These are phyloP conservation scores for Pyricularia sp. DNA, from an alignment of 2,329 filamentous ascomycete species.

Conservation along the genomic window DNA sequence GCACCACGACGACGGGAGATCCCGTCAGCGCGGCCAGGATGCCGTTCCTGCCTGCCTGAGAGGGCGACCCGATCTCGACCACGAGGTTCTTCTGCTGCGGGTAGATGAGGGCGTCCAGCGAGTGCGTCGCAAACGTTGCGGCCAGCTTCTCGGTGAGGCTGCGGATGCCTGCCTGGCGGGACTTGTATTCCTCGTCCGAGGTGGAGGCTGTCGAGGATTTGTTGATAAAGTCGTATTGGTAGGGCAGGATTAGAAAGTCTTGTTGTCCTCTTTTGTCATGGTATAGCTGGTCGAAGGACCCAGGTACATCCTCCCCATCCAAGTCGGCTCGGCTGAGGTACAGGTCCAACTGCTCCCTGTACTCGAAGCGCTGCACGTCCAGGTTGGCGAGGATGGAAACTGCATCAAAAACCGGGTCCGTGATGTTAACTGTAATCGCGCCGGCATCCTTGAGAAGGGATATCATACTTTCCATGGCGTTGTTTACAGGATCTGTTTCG, in stretches of 20 bases:
- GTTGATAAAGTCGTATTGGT: slow-evolving; percentile 45
- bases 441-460: slow-evolving; percentile 33
- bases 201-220: slow-evolving; percentile 42
- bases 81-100: slow-evolving; percentile 57
- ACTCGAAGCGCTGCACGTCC: slow-evolving; percentile 55
- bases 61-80: slow-evolving; percentile 44
- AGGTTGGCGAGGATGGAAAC: slow-evolving; percentile 33
- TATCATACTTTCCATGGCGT: slow-evolving; percentile 38
- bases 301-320: slow-evolving; percentile 25
- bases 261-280: slow-evolving; percentile 15
- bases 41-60: slow-evolving; percentile 48
- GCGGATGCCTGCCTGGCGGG: slow-evolving; percentile 36
- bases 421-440: slow-evolving; percentile 40
- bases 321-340: slow-evolving; percentile 41
- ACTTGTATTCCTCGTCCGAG: slow-evolving; percentile 31
- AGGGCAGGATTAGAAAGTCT: slow-evolving; percentile 49
- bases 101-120: slow-evolving; percentile 51
- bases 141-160: slow-evolving; percentile 40
- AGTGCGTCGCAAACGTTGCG: slow-evolving; percentile 36
- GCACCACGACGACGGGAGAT: slow-evolving; percentile 33
- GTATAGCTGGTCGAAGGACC: slow-evolving; percentile 39
- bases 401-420: slow-evolving; percentile 39
- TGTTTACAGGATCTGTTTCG: slow-evolving; percentile 49
- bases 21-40: slow-evolving; percentile 30
- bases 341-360: slow-evolving; percentile 40